Conservation (phyloP, 441 rosid species). For the Kokia cookei region DNA sequence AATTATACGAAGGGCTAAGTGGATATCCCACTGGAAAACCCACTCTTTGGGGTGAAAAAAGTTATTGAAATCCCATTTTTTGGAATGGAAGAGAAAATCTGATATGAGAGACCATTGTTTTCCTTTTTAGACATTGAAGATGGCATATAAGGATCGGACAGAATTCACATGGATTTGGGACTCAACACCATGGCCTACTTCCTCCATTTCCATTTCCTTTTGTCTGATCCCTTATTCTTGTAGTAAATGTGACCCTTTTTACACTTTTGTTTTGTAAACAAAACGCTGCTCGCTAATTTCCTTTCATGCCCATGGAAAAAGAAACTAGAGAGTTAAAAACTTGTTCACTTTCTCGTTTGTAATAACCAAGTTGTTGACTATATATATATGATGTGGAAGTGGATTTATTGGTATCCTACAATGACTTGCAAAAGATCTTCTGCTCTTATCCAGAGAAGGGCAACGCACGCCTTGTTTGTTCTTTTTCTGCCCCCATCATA, state of each 20-base stretch:
- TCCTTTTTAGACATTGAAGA: not conserved
- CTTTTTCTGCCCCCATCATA: not conserved
- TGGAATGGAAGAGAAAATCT: not conserved
- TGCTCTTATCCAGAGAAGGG: not conserved
- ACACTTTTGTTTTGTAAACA: not conserved
- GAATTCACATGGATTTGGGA: constrained; percentile 6
- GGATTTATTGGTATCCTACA: not conserved
- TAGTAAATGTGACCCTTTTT: not conserved
- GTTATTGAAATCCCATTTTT: not conserved
- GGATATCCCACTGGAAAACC: not conserved
- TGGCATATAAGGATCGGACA: constrained; percentile 2
- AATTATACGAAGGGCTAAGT: not conserved
- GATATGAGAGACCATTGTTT: not conserved
- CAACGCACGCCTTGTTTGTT: constrained; percentile 2
- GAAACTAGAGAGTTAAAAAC: not conserved
- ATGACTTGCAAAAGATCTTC: not conserved
- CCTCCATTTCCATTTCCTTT: not conserved
- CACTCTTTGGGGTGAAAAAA: not conserved
- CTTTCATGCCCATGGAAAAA: too few species aligned
- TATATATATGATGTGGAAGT: not conserved
- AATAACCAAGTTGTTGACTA: not conserved
- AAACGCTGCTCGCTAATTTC: not conserved
- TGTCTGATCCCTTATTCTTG: not conserved
- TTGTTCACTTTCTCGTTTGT: not conserved
- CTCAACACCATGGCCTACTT: constrained; percentile 10